Conservation (phyloP, 768 basidiomycete genomes). For the Podaxis carcinomalis region DNA sequence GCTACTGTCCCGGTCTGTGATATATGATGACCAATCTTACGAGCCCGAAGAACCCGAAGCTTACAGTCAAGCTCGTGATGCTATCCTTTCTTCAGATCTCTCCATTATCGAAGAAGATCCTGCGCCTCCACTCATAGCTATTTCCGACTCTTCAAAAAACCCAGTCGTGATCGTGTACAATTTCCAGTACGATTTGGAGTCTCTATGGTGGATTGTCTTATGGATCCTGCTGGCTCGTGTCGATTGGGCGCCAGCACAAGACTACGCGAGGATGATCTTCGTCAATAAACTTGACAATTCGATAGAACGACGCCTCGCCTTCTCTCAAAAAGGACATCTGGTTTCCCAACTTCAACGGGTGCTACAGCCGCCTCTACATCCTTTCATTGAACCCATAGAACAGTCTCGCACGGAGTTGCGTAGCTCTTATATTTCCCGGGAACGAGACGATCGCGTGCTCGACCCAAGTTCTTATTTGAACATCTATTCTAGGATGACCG, state of each 20-base stretch:
- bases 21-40: neutral
- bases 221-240: neutral
- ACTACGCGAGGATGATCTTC: neutral
- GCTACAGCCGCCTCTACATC: neutral
- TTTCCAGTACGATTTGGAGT: constrained; percentile 8
- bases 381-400: neutral
- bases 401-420: neutral
- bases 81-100: no score
- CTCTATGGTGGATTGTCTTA: constrained; percentile 4
- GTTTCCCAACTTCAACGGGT: neutral
- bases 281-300: neutral
- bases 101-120: no score
- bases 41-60: neutral
- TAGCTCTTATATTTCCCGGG: neutral
- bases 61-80: neutral
- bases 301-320: neutral
- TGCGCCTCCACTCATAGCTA: no score
- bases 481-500: neutral
- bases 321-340: neutral
- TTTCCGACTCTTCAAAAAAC: no score
- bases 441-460: neutral
- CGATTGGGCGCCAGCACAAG: neutral
- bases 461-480: neutral
- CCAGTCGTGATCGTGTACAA: neutral
- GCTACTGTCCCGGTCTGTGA: neutral